Evolutionary conservation across 768 basidiomycete species (phyloP).

Genomic region (Leccinum disarticulatum): DNA sequence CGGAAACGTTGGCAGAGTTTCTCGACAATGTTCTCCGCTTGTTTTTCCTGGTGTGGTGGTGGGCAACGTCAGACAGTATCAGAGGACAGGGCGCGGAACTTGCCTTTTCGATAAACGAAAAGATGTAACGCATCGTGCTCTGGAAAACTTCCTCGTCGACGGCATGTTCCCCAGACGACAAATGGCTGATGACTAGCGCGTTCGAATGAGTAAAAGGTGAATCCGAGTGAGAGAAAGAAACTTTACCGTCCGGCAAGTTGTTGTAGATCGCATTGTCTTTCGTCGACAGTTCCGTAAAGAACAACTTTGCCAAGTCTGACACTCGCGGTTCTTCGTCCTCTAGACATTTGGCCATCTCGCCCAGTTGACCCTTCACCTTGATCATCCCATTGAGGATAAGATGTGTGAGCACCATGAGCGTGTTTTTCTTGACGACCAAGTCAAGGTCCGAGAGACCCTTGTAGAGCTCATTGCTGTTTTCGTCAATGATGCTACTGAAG

Average conservation of each 20-base stretch:
- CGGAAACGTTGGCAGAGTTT: constrained; percentile 97
- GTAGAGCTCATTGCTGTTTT: constrained; percentile 95
- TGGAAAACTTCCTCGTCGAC: constrained; percentile 93
- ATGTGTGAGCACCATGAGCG: constrained; percentile 96
- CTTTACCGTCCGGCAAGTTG: constrained; percentile 90
- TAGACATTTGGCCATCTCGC: constrained; percentile 99
- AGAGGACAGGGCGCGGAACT: constrained; percentile 9
- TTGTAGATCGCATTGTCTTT: constrained; percentile 99
- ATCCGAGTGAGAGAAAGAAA: not conserved
- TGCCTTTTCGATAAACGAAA: constrained; percentile 95
- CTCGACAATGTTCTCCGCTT: constrained; percentile 96
- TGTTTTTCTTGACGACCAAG: constrained; percentile 96
- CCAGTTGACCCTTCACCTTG: constrained; percentile 98
- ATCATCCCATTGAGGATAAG: constrained; percentile 98
- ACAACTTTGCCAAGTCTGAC: constrained; percentile 93
- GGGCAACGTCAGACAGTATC: not conserved
- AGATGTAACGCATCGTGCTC: constrained; percentile 92
- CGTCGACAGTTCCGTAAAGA: constrained; percentile 93
- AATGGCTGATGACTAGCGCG: constrained; percentile 82
- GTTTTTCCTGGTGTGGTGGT: constrained; percentile 76
- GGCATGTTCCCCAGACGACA: constrained; percentile 87
- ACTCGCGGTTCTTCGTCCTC: constrained; percentile 88
- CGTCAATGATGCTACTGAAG: constrained; percentile 96
- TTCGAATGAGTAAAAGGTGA: constrained; percentile 6
- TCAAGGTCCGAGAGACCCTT: constrained; percentile 87